These are phyloP conservation scores for Berberis thunbergii DNA, from an alignment of 164 flowering plant species.

Conservation along the genomic window DNA sequence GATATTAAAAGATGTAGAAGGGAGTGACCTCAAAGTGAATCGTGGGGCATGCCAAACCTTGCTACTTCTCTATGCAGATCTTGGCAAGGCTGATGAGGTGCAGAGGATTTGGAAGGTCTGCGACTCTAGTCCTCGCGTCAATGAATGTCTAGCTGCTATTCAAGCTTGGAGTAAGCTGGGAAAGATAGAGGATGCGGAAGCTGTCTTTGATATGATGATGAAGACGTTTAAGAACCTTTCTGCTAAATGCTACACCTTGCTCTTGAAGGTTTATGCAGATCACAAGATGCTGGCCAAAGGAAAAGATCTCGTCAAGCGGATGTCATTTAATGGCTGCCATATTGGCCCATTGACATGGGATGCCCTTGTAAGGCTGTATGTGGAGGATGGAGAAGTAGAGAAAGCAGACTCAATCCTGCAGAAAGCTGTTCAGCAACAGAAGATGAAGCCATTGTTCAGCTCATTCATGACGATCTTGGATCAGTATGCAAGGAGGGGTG, in stretches of 20 bases:
- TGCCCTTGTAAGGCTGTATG: conserved; percentile 60
- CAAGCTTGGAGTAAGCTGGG: conserved; percentile 78
- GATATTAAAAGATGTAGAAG: conserved; percentile 71
- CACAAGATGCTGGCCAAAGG: conserved; percentile 61
- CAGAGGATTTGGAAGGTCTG: conserved; percentile 57
- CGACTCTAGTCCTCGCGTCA: conserved; percentile 28
- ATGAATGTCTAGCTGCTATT: conserved; percentile 54
- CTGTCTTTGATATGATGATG: conserved; percentile 42
- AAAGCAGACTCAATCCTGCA: conserved; percentile 69
- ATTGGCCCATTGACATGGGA: conserved; percentile 75
- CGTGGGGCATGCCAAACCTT: conserved; percentile 32
- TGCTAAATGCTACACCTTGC: conserved; percentile 30
- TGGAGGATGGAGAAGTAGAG: conserved; percentile 75
- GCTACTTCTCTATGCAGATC: conserved; percentile 60
- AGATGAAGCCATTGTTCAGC: conserved; percentile 37
- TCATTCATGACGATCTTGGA: conserved; percentile 50
- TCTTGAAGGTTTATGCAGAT: conserved; percentile 55
- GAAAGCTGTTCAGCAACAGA: conserved; percentile 45
- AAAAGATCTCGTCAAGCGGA: conserved; percentile 54
- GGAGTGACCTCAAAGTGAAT: conserved; percentile 27
- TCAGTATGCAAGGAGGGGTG: conserved; percentile 66
- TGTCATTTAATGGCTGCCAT: conserved; percentile 42
- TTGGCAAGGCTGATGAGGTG: conserved; percentile 65
- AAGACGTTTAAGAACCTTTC: conserved; percentile 26
- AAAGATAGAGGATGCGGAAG: conserved; percentile 65